Conservation (phyloP, 768 basidiomycete genomes). For the Lyophyllum atratum region DNA sequence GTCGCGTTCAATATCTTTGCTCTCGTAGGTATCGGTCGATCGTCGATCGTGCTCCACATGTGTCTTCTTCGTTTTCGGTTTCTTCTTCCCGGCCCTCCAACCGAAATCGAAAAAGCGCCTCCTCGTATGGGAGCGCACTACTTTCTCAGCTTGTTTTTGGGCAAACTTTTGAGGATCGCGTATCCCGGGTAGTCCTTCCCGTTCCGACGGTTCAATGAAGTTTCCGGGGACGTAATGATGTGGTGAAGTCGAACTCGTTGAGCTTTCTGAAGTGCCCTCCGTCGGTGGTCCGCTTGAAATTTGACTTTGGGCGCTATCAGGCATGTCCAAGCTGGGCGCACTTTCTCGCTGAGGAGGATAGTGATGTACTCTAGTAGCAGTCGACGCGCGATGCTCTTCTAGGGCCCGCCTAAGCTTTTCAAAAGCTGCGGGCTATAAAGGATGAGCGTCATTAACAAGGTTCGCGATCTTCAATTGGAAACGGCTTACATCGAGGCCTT, state of each 20-base stretch:
- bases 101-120: constrained; percentile 3
- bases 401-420: constrained; percentile 46
- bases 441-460: not conserved
- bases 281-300: not conserved
- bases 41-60: constrained; percentile 17
- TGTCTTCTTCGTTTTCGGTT: constrained; percentile 13
- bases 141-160: constrained; percentile 11
- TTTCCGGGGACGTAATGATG: constrained; percentile 47
- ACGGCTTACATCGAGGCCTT: constrained; percentile 50
- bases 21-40: constrained; percentile 7
- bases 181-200: constrained; percentile 54
- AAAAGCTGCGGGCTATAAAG: constrained; percentile 47
- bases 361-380: constrained; percentile 27
- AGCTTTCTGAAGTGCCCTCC: constrained; percentile 14
- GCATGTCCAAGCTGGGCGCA: constrained; percentile 8
- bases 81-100: constrained; percentile 1
- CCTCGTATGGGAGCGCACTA: constrained; percentile 12
- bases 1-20: constrained; percentile 24
- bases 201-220: constrained; percentile 65
- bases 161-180: constrained; percentile 20
- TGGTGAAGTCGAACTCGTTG: constrained; percentile 15
- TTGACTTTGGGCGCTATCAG: not conserved
- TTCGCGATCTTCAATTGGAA: constrained; percentile 4
- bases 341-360: constrained; percentile 27
- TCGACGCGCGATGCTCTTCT: constrained; percentile 45